phyloP scores from a whole-genome alignment of 148 eudicot genomes.

The Chenopodium quinoa region DNA sequence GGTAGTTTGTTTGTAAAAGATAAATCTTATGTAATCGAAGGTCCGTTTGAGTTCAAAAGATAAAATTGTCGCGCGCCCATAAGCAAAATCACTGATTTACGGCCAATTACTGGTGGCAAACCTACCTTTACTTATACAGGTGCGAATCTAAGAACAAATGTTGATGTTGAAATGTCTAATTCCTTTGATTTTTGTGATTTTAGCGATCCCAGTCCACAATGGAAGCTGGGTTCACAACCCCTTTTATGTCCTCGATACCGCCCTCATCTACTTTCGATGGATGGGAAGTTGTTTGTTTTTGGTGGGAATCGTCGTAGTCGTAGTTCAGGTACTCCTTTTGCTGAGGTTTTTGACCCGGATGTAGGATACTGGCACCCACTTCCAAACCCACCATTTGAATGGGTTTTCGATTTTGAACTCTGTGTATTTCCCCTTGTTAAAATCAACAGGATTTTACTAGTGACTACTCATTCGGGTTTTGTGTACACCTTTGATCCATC shows the following conservation, averaged over 20 bases:
- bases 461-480: neutral
- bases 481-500: neutral
- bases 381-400: neutral
- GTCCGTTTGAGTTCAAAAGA: neutral
- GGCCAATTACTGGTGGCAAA: too few species aligned
- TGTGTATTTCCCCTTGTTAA: neutral
- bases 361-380: neutral
- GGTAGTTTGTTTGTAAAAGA: neutral
- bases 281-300: neutral
- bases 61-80: too few species aligned
- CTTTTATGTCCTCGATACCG: neutral
- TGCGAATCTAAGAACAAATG: too few species aligned
- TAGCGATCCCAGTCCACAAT: neutral
- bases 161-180: too few species aligned
- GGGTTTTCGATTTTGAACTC: neutral
- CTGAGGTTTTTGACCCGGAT: neutral
- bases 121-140: too few species aligned
- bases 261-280: neutral
- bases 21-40: neutral
- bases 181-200: too few species aligned
- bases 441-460: neutral
- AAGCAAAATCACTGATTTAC: too few species aligned
- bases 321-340: neutral
- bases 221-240: neutral
- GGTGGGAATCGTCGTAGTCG: neutral